phyloP scores from a whole-genome alignment of 305 asterid species.

The Ajuga reptans region DNA sequence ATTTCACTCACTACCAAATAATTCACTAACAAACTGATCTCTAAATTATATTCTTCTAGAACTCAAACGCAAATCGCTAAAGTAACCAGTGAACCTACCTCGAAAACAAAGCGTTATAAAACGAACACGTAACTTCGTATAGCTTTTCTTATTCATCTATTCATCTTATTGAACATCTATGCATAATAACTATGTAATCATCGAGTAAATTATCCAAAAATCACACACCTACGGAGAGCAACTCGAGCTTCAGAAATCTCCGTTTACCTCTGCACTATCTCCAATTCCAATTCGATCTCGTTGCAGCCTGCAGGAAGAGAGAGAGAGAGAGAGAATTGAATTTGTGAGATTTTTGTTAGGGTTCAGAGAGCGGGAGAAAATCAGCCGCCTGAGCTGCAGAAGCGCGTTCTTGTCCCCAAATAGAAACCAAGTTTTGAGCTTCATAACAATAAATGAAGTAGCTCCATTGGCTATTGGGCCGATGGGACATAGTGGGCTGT shows the following conservation, averaged over 20 bases:
- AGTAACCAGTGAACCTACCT: constrained; percentile 6
- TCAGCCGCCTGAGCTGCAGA: constrained; percentile 19
- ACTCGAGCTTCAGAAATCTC: constrained; percentile 4
- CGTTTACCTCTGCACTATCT: constrained; percentile 13
- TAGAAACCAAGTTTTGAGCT: not conserved
- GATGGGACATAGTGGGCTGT: too few species aligned
- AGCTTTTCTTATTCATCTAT: not conserved
- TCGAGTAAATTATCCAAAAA: not conserved
- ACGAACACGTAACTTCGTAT: not conserved
- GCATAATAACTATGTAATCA: not conserved
- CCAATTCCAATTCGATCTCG: not conserved
- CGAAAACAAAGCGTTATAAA: not conserved
- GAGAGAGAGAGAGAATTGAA: not conserved
- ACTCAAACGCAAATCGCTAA: not conserved
- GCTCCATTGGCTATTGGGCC: too few species aligned
- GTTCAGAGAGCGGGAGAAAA: constrained; percentile 27
- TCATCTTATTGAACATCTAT: not conserved
- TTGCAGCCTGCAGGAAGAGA: constrained; percentile 5
- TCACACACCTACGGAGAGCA: constrained; percentile 18
- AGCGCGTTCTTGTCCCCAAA: not conserved
- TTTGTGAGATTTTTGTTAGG: constrained; percentile 25
- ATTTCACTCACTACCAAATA: not conserved
- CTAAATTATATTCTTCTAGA: not conserved
- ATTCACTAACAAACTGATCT: not conserved
- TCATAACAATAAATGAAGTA: not conserved